Evolutionary conservation across 306 rosid species (phyloP).

Genomic region (Vigna reflexopilosa): DNA sequence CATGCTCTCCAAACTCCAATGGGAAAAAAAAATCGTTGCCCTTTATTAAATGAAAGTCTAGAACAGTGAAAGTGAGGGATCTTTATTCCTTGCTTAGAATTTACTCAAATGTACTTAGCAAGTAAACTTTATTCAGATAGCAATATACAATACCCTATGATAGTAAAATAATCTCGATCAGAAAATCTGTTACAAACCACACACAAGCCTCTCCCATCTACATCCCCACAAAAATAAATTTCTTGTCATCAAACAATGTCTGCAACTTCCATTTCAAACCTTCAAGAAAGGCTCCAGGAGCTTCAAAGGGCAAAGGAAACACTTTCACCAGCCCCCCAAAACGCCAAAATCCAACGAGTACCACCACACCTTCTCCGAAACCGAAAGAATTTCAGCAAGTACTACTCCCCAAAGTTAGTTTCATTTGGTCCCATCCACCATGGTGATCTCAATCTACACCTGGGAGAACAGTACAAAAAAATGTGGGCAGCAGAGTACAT

Average conservation of each 20-base stretch:
- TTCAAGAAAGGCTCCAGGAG: not conserved
- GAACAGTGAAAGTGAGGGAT: not conserved
- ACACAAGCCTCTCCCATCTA: not conserved
- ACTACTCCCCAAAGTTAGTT: slow-evolving; percentile 20
- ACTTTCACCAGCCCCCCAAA: no score
- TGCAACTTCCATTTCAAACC: not conserved
- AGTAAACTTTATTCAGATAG: not conserved
- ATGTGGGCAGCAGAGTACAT: slow-evolving; percentile 9
- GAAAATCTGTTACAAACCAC: not conserved
- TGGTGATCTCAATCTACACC: not conserved
- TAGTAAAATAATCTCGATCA: not conserved
- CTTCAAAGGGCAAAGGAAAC: not conserved
- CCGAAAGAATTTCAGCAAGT: not conserved
- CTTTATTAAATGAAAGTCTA: not conserved
- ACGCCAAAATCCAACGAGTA: slow-evolving; percentile 40
- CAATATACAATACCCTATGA: not conserved
- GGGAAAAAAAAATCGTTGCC: no score
- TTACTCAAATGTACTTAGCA: not conserved
- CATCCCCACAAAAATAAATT: no score
- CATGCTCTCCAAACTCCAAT: no score
- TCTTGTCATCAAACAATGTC: not conserved
- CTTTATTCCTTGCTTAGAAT: slow-evolving; percentile 7
- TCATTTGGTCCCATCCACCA: slow-evolving; percentile 42
- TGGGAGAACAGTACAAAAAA: slow-evolving; percentile 28
- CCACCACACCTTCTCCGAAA: slow-evolving; percentile 1